These are phyloP conservation scores for Aspergillus intermedius DNA, from an alignment of 2,329 filamentous ascomycete species.

Conservation along the genomic window DNA sequence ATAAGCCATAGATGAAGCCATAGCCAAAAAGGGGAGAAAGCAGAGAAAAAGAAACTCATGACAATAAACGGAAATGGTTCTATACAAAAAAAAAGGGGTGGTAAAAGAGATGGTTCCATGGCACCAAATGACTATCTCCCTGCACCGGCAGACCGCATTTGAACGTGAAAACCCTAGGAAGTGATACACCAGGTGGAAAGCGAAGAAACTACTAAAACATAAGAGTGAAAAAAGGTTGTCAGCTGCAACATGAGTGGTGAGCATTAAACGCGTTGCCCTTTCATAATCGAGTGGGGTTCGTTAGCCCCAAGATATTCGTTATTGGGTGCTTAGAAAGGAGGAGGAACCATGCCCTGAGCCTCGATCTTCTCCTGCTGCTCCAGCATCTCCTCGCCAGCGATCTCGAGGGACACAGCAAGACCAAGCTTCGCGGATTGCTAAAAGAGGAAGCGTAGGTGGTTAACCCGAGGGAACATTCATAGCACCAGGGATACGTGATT, in stretches of 20 bases:
- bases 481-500: background rate
- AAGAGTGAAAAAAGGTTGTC: slow-evolving; percentile 19
- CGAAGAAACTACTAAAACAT: slow-evolving; percentile 42
- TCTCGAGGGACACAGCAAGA: slow-evolving; percentile 86
- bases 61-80: slow-evolving; percentile 24
- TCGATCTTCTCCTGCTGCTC: slow-evolving; percentile 64
- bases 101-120: slow-evolving; percentile 21
- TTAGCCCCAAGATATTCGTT: slow-evolving; percentile 9
- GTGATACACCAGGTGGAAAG: slow-evolving; percentile 29
- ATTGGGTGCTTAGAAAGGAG: slow-evolving; percentile 41
- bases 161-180: slow-evolving; percentile 24
- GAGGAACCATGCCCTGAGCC: slow-evolving; percentile 38
- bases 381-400: slow-evolving; percentile 76
- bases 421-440: slow-evolving; percentile 95
- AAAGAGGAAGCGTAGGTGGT: slow-evolving; percentile 10
- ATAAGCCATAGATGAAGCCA: slow-evolving; percentile 21
- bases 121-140: slow-evolving; percentile 32
- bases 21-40: slow-evolving; percentile 14
- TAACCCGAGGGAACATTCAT: slow-evolving; percentile 1
- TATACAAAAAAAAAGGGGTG: slow-evolving; percentile 27
- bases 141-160: slow-evolving; percentile 28
- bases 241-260: too few relatives aligned
- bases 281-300: slow-evolving; percentile 2
- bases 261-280: too few relatives aligned
- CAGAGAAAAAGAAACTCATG: slow-evolving; percentile 7